Evolutionary conservation across 2,329 filamentous ascomycete genomes (phyloP), one percentile per base, ranked within the genome.

Genomic region (Sclerotinia nivalis): DNA sequence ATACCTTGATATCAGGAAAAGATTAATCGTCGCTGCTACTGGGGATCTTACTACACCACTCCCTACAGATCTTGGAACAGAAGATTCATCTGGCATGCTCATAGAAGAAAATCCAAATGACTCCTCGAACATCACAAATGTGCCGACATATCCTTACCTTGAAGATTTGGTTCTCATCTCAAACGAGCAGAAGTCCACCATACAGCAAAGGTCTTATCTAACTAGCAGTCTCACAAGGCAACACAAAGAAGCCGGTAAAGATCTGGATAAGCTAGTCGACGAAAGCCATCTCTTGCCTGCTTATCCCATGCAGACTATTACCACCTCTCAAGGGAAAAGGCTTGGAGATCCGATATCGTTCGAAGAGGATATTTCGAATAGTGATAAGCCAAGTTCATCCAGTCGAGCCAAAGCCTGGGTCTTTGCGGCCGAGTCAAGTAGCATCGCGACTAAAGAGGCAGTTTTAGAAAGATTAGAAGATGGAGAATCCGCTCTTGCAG

Each of bases 261-360:
- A 80, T 1, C 79, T 90, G 10, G 82, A 84, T 62, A 86, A 84
- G 69, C 80, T 90, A 3, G 83, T 84, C 15, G 85, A 90, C 62
- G 88, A 90, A 75, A 90, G 88, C 74, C 87, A 88, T 72, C 80
- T 91, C 22, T 81, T 91, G 18, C 84, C 84, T 1, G 79, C 81
- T 12, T 83, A 88, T 72, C 83, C 86, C 0, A 79, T 82, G 73
- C 81, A 82, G 4, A 77, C 76, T 28, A 76, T 77, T 3, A 70
- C 71, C 9, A 70, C 71, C 9, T 70, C 61, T 15, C 70, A 74
- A 54, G 65, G 71, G 9, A 75, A 71, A 25, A 71, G 72, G 9
- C 47, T 71, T 9, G 80, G 79, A 54, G 74, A 78, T 22, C 79
- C 80, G 31, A 78, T 79, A n/a, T 81, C 82, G 55, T 81, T 85